These are phyloP conservation scores for Pueraria montana DNA, from an alignment of 306 rosid species.

Conservation along the genomic window DNA sequence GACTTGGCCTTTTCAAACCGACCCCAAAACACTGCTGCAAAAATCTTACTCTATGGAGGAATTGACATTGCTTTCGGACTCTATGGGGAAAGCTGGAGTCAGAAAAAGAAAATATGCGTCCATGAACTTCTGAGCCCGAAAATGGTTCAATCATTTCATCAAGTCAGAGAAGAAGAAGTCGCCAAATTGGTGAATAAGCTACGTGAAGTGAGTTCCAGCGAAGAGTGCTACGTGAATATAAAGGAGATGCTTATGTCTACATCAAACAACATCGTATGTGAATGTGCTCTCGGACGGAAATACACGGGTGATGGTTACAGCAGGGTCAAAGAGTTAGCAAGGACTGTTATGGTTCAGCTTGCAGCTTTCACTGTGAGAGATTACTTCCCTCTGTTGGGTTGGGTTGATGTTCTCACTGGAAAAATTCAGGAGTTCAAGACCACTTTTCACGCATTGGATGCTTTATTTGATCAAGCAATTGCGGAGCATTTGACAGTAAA, in stretches of 20 bases:
- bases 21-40: slow-evolving; percentile 26
- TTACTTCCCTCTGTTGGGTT: too few species aligned
- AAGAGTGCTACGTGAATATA: slow-evolving; percentile 27
- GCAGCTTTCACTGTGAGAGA: too few species aligned
- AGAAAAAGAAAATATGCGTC: slow-evolving; percentile 42
- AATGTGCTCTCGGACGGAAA: slow-evolving; percentile 35
- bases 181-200: slow-evolving; percentile 38
- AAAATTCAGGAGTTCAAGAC: slow-evolving; percentile 3
- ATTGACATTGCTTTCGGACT: neutral
- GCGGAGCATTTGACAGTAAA: neutral
- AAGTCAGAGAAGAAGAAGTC: slow-evolving; percentile 44
- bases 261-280: neutral
- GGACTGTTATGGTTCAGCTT: too few species aligned
- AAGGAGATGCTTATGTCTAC: slow-evolving; percentile 28
- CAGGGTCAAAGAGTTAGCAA: neutral
- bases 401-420: too few species aligned
- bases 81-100: slow-evolving; percentile 49
- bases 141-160: slow-evolving; percentile 29
- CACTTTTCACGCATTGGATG: slow-evolving; percentile 39
- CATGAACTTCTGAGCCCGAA: slow-evolving; percentile 36
- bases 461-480: slow-evolving; percentile 34
- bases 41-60: slow-evolving; percentile 38
- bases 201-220: neutral
- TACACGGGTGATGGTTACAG: neutral
- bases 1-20: slow-evolving; percentile 37